Percentiles rank a stretch among this genome's conserved stretches.
Conservation (phyloP, 495 filamentous ascomycete genomes). For the Pseudevernia furfuracea region DNA sequence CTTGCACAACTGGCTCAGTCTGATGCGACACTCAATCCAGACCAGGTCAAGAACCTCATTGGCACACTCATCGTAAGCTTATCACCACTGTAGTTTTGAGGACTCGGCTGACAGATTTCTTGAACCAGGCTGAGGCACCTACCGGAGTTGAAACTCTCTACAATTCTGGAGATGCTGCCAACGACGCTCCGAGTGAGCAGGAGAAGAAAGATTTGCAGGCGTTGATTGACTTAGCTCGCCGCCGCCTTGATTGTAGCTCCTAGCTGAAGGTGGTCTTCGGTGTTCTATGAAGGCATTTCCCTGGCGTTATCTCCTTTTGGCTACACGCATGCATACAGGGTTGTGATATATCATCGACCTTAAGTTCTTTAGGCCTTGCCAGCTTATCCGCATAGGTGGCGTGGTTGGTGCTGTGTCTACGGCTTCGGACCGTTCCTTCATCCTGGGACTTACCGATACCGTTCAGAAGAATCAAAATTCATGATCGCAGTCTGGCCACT, state of each 20-base stretch:
- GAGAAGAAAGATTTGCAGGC: conserved; percentile 21
- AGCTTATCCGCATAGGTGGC: neutral
- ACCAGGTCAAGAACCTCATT: conserved; percentile 22
- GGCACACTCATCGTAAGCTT: conserved; percentile 23
- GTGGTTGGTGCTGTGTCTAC: neutral
- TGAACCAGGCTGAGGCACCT: conserved; percentile 23
- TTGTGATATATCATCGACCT: neutral
- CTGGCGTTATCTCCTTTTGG: neutral
- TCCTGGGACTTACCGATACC: neutral
- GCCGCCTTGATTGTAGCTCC: conserved; percentile 14
- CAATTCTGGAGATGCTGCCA: conserved; percentile 7
- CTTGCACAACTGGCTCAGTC: conserved; percentile 22
- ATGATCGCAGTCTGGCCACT: neutral
- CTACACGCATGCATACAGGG: neutral
- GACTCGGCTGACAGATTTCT: neutral
- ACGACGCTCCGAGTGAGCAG: conserved; percentile 28
- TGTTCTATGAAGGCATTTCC: neutral
- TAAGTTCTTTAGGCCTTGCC: neutral
- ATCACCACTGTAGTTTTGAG: neutral
- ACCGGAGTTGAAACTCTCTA: conserved; percentile 14
- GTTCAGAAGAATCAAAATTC: neutral
- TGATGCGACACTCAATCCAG: conserved; percentile 11
- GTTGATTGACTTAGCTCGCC: conserved; percentile 17
- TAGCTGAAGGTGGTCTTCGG: neutral
- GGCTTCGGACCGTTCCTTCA: neutral